Base-by-base conservation (phyloP, 805 yeast species). In the Sugiyamaella smithiae region DNA sequence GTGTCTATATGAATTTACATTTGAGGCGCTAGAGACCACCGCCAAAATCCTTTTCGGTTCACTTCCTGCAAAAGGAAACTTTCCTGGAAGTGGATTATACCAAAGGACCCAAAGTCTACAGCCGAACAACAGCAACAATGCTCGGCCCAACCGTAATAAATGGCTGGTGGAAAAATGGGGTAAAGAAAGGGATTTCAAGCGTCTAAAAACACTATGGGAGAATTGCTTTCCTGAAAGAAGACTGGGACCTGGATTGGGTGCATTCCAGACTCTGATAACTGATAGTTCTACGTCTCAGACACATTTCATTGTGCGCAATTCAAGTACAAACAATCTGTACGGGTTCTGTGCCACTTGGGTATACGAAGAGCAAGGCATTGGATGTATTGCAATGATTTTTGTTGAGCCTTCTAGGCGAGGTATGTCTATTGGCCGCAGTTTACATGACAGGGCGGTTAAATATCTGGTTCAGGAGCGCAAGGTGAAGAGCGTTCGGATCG, bases 161-260 rank as follows among this genome's bases (percentile, higher is more conserved):
- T 80, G 85, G 85, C 67, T 80, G 36, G 84, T 80, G 20, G 85
- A 81, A 56, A 76, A 71, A 49, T 76, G 78, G 57, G 72, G 75
- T 51, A 57, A 73, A 22, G 64, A 66, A 16, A 66, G 83, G 32
- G 84, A 80, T 55, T 72, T 78, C 71, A 59, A 69, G n/a, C 72
- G 76, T 26, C 66, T 78, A 40, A 66, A 69, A 12, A 67, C 68
- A 35, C 63, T 77, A 46, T 67, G 76, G 67, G 74, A 70, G 49
- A 68, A 65, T 47, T 74, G 75, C 50, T 59, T 62, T 40, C 57
- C 60, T 25, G 67, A 60, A 17, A 51, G 55, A 47, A 46, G 59
- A 44, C 22, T 57, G 49, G 53, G 58, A 9, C 52, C 57, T 5
- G 52, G 57, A 4, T 35, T 56, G 45, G 58, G 49, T 24, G 51